Evolutionary conservation across 768 basidiomycete genomes (phyloP).

Genomic region (Multifurca ochricompacta): DNA sequence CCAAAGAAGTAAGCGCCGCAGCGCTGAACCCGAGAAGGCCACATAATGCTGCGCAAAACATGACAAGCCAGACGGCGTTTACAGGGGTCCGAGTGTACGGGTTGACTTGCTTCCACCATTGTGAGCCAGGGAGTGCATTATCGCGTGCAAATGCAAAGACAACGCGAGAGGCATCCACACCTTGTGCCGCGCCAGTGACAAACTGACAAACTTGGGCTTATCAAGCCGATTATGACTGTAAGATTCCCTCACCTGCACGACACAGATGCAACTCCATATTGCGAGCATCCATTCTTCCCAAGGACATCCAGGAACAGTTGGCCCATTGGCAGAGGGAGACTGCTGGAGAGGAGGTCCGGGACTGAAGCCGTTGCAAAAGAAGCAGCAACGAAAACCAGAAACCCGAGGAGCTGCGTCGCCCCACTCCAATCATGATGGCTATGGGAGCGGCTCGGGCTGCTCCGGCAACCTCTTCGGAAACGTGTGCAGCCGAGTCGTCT

Average conservation of each 20-base stretch:
- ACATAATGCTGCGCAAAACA: slow-evolving; percentile 45
- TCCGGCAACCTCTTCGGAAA: slow-evolving; percentile 63
- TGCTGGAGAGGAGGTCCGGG: slow-evolving; percentile 37
- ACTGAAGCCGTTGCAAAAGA: slow-evolving; percentile 59
- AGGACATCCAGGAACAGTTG: slow-evolving; percentile 59
- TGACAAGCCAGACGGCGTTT: slow-evolving; percentile 71
- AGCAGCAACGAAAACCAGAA: slow-evolving; percentile 56
- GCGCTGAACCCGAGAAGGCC: slow-evolving; percentile 60
- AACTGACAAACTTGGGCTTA: slow-evolving; percentile 33
- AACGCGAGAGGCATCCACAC: slow-evolving; percentile 67
- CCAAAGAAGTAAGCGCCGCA: slow-evolving; percentile 56
- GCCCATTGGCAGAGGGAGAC: slow-evolving; percentile 61
- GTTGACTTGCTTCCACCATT: slow-evolving; percentile 61
- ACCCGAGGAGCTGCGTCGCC: slow-evolving; percentile 52
- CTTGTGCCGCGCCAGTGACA: slow-evolving; percentile 67
- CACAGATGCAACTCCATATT: slow-evolving; percentile 64
- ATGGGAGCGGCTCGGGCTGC: slow-evolving; percentile 59
- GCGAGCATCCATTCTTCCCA: slow-evolving; percentile 66
- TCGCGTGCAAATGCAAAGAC: slow-evolving; percentile 71
- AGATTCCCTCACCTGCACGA: slow-evolving; percentile 39
- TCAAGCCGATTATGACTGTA: slow-evolving; percentile 22
- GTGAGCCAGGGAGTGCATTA: slow-evolving; percentile 65
- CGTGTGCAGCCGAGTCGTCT: slow-evolving; percentile 75
- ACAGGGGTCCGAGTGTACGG: slow-evolving; percentile 57
- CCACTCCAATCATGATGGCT: slow-evolving; percentile 61